These are phyloP conservation scores for Chrysoporthe deuterocubensis DNA, from an alignment of 2,329 filamentous ascomycete species.

Conservation along the genomic window DNA sequence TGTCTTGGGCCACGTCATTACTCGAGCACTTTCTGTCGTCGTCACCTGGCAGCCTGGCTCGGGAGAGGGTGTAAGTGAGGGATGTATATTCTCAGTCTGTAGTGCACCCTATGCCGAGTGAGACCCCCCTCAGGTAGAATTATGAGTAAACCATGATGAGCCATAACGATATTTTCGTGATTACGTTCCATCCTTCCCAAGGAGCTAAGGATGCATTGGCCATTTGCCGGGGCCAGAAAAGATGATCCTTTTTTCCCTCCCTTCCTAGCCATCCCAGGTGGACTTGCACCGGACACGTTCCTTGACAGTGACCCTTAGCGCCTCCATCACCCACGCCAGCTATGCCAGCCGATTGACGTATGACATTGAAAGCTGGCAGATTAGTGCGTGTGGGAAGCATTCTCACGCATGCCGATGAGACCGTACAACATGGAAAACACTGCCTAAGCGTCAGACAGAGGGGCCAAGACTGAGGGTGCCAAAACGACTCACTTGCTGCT, in stretches of 20 bases:
- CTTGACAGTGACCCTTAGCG: background rate
- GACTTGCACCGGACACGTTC: background rate
- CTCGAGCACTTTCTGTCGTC: background rate
- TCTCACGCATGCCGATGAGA: slow-evolving; percentile 53
- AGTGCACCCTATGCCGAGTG: slow-evolving; percentile 10
- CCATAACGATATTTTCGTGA: background rate
- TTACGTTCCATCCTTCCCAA: background rate
- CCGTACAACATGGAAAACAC: slow-evolving; percentile 56
- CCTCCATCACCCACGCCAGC: background rate
- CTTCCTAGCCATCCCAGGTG: background rate
- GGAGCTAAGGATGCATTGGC: background rate
- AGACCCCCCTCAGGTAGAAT: slow-evolving; percentile 3
- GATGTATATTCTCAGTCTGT: slow-evolving; percentile 22
- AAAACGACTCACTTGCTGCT: slow-evolving; percentile 48
- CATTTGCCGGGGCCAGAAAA: background rate
- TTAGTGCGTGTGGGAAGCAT: slow-evolving; percentile 28
- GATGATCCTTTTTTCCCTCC: too few species aligned
- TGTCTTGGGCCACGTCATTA: background rate
- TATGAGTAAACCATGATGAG: slow-evolving; percentile 11
- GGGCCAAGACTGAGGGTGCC: background rate
- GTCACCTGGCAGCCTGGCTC: background rate
- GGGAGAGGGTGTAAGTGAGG: background rate
- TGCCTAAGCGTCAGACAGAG: slow-evolving; percentile 30
- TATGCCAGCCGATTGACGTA: background rate
- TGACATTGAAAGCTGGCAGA: background rate